These are phyloP conservation scores for Babesia bigemina DNA, from an alignment of 169 alveolate genomes.

Conservation along the genomic window DNA sequence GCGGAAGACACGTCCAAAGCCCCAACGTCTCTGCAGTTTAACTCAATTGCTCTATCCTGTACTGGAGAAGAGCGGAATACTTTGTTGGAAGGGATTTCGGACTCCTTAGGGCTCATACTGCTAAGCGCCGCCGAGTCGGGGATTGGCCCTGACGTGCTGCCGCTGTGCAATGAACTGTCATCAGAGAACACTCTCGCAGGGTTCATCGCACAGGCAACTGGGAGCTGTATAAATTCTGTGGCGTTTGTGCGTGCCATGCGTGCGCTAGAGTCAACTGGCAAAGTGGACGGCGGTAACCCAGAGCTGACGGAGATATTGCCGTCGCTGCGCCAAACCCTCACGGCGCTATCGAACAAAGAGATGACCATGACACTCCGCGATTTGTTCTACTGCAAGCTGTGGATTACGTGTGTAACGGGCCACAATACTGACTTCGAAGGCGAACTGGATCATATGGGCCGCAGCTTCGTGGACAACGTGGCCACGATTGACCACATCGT, in stretches of 20 bases:
- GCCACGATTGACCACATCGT: conserved; percentile 40
- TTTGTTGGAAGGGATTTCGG: neutral
- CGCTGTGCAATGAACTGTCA: neutral
- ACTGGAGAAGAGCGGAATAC: neutral
- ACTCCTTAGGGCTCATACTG: conserved; percentile 9
- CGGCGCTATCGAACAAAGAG: conserved; percentile 35
- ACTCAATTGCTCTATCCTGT: neutral
- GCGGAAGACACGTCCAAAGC: neutral
- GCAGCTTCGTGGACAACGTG: conserved; percentile 49
- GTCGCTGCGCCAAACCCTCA: neutral
- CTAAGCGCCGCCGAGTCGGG: conserved; percentile 42
- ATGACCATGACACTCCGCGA: conserved; percentile 22
- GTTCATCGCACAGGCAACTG: conserved; percentile 12
- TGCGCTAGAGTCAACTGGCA: neutral
- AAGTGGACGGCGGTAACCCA: neutral
- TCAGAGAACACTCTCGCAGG: neutral
- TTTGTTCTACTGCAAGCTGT: conserved; percentile 36
- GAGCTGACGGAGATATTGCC: neutral
- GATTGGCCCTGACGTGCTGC: neutral
- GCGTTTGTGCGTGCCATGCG: conserved; percentile 25
- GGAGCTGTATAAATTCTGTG: conserved; percentile 27
- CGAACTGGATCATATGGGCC: conserved; percentile 3
- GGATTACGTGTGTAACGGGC: conserved; percentile 10
- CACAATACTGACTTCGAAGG: neutral
- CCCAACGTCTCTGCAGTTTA: neutral